Base-by-base conservation (phyloP, 371 early-diverging fungal species). In the Mucor saturninus region DNA sequence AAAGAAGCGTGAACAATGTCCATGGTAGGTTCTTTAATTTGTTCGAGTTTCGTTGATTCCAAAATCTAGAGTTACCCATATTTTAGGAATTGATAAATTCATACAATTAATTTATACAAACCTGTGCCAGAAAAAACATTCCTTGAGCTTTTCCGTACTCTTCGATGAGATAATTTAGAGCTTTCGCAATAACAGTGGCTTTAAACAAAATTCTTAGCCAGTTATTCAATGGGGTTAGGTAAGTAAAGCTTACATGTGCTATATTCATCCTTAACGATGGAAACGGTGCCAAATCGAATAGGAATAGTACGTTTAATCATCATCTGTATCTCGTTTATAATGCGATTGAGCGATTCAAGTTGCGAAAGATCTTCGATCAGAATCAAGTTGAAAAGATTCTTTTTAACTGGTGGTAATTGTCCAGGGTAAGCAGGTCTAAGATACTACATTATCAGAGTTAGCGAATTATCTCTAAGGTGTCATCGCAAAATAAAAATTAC, bases 231-330 rank as follows among this genome's bases (percentile, higher is more conserved):
- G 21, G 21, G 21, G 11, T 38, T 2, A 54, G 11, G 0, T 6
- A 38, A n/a, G 8, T 5, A 32, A 38, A 37, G 31, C 56, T 49
- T 54, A 76, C 81, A 73, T 28, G 64, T 48, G 56, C 52, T 51
- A 45, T 69, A 58, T 3, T 83, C 65, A 9, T 71, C 68, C 39
- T 73, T 75, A 4, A 90, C 53, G 1, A 92, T 61, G 0, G 94
- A 92, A 15, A 91, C 75, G 8, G 95, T 9, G 7, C 95, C 96
- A 69, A 96, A 91, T 15, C 95, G 86, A 59, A 97, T 72, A 8
- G 96, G 96, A 26, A 93, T 70, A 6, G 83, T 71, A 11, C 85
- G 77, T 61, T 88, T 83, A 13, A 96, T 72, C 66, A 83, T 85
- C 32, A 75, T 67, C 38, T 84, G 42, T 0, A 89, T 56, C 28